Base-by-base conservation (phyloP, 371 early-diverging fungal genomes). In the Funneliformis caledonium region DNA sequence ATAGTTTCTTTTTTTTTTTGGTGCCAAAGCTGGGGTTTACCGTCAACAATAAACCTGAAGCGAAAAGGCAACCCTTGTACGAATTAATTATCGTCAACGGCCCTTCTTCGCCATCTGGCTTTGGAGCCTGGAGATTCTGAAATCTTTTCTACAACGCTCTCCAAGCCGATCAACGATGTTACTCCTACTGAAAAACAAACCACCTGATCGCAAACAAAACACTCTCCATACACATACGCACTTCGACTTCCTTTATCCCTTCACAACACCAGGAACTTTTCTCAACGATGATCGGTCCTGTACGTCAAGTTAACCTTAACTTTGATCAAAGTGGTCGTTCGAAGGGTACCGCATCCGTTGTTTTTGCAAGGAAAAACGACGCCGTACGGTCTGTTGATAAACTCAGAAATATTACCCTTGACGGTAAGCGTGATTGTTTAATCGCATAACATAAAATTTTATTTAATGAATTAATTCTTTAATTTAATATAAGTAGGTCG, bases 381-480 rank as follows among this genome's bases (percentile, higher is more conserved):
- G 92, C 94, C 4, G 79, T 83, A 7, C 61, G 75, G 33, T 94
- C 95, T 10, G 84, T 91, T 76, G 84, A 86, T 67, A 91, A 91
- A 76, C 94, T 92, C 86, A 87, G 94, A 83, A 88, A 88, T 76
- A 89, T 93, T 56, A 87, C 90, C 2, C 88, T 94, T 19, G 95
- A 94, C 86, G 89, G 91, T 84, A 84, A 72, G 79, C 61, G 12
- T 26, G 26, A 56, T 68, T 60, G 42, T 3, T 9, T 68, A 37
- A 73, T 33, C 31, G 37, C 60, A 16, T 67, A 33, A 78, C 12
- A 19, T n/a, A 45, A 64, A 10, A 43, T 37, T 22, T 56, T 65
- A n/a, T 7, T 9, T 69, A 62, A 74, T 56, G 26, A 26, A 1
- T 56, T 9, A 43, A 52, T 69, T n/a, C 16, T 37, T 37, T 45